A percentile compares a stretch with the other conserved stretches of the same genome.
phyloP scores from a whole-genome alignment of 352 stramenopile species.

The Phytophthora fragariae region DNA sequence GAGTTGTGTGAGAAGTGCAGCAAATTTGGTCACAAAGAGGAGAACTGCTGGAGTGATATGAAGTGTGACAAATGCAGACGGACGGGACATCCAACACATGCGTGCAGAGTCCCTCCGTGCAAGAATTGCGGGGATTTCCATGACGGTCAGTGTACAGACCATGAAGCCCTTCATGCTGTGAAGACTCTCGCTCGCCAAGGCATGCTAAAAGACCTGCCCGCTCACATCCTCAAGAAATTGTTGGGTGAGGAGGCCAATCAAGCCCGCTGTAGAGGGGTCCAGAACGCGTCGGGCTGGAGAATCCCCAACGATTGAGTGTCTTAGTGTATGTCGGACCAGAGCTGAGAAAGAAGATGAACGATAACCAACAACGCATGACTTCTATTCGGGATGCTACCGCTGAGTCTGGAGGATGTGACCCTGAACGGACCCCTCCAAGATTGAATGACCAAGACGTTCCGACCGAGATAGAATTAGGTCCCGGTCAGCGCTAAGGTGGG shows the following conservation, averaged over 20 bases:
- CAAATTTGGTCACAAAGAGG: not conserved
- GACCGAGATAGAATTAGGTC: not conserved
- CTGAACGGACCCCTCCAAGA: not conserved
- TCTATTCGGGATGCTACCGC: constrained; percentile 2
- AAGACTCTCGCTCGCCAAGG: not conserved
- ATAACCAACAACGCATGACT: constrained; percentile 15
- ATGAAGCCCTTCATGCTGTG: not conserved
- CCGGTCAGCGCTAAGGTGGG: not conserved
- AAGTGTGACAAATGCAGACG: not conserved
- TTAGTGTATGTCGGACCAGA: too few species aligned
- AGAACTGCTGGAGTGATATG: not conserved
- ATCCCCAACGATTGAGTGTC: too few species aligned
- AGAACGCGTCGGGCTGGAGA: too few species aligned
- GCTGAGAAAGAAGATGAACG: too few species aligned
- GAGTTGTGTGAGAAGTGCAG: constrained; percentile 6
- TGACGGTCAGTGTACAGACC: not conserved
- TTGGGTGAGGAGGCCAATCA: not conserved
- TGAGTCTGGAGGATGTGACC: not conserved
- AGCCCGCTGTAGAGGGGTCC: too few species aligned
- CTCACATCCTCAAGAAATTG: not conserved
- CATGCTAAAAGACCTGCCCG: not conserved
- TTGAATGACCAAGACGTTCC: not conserved
- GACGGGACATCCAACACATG: not conserved
- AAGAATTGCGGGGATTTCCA: not conserved
- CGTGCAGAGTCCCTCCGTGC: not conserved